phyloP scores from a whole-genome alignment of 441 rosid genomes.

The Raphanus hybrid region DNA sequence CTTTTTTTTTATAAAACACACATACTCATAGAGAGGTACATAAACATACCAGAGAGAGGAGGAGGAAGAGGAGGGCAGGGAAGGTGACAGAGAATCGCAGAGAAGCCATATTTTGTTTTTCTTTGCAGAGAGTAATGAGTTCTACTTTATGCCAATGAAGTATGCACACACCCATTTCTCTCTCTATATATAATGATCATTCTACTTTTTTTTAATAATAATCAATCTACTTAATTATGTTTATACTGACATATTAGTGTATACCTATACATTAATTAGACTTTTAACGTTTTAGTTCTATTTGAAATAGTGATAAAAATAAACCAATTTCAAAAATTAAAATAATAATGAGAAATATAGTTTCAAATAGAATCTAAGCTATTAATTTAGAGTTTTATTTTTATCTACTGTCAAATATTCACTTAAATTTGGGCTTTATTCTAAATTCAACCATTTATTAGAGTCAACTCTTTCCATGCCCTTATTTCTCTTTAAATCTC shows the following conservation, averaged over 20 bases:
- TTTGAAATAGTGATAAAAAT: neutral
- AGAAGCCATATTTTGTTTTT: constrained; percentile 32
- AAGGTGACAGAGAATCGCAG: constrained; percentile 21
- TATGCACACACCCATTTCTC: neutral
- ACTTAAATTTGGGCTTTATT: neutral
- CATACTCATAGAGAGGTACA: neutral
- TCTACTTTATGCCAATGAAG: constrained; percentile 28
- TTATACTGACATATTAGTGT: neutral
- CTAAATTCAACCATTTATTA: neutral
- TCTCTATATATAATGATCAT: constrained; percentile 23
- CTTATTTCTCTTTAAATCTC: too few species aligned
- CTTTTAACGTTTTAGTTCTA: neutral
- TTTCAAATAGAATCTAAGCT: too few species aligned
- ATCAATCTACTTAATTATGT: neutral
- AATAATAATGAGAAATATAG: too few species aligned
- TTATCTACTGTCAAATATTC: neutral
- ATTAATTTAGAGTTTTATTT: too few species aligned
- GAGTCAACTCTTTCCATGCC: too few species aligned
- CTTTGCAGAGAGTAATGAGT: constrained; percentile 16
- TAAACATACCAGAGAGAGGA: constrained; percentile 42
- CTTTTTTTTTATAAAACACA: neutral
- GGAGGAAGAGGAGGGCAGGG: constrained; percentile 2
- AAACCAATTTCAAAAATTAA: neutral
- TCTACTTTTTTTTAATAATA: neutral
- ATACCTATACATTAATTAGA: constrained; percentile 8